A percentile compares a stretch with the other conserved stretches of the same genome.
phyloP scores from a whole-genome alignment of 225 moss, liverwort and hornwort species.

The Pseudoscleropodium purum region DNA sequence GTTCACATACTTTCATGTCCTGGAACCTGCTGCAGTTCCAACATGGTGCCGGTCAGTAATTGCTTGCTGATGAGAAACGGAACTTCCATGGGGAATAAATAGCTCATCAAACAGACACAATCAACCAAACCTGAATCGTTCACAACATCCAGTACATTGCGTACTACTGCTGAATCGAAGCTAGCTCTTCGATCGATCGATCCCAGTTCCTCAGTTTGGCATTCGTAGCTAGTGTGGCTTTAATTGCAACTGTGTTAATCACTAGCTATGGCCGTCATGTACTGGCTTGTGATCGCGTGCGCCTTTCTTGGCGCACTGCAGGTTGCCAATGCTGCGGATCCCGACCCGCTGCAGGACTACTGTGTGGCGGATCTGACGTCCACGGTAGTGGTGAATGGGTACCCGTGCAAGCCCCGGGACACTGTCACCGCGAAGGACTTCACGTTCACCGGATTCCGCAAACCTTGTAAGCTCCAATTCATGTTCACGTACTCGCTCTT shows the following conservation, averaged over 20 bases:
- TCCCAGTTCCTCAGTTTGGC: neutral
- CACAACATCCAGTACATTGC: neutral
- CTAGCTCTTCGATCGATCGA: neutral
- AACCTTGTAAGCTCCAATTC: neutral
- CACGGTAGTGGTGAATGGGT: neutral
- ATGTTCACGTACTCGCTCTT: neutral
- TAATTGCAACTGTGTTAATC: neutral
- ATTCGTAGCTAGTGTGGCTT: neutral
- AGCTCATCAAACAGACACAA: neutral
- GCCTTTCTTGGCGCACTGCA: neutral
- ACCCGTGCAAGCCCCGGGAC: neutral
- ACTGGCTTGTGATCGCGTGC: neutral
- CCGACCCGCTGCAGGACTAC: neutral
- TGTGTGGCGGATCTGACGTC: neutral
- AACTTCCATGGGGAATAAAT: neutral
- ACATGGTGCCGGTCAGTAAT: neutral
- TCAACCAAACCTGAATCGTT: neutral
- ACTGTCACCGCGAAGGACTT: neutral
- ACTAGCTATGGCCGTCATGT: neutral
- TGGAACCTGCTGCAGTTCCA: neutral
- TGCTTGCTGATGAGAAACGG: neutral
- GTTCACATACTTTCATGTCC: neutral
- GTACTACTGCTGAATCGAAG: neutral
- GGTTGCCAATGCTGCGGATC: neutral
- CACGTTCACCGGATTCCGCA: neutral